phyloP scores from a whole-genome alignment of 208 protist species.

The Acanthamoeba healyi region DNA sequence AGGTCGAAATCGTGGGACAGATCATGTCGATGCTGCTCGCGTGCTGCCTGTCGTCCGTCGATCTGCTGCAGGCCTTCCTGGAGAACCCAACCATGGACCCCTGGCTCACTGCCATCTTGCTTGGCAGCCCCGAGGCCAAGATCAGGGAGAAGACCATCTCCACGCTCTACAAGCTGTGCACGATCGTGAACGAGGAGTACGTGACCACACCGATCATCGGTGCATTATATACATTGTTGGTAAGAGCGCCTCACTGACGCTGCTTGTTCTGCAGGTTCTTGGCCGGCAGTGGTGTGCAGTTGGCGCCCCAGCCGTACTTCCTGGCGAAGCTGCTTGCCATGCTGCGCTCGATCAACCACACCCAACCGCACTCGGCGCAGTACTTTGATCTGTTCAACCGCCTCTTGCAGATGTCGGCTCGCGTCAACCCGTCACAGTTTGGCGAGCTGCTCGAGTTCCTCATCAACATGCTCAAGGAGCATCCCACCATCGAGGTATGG shows the following conservation, averaged over 20 bases:
- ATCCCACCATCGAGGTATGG: slow-evolving; percentile 49
- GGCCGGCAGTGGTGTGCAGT: neutral
- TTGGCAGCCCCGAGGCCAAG: slow-evolving; percentile 1
- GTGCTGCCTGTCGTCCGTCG: slow-evolving; percentile 26
- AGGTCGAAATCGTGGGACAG: slow-evolving; percentile 28
- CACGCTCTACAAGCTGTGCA: slow-evolving; percentile 21
- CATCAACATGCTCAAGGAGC: neutral
- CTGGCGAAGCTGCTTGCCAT: slow-evolving; percentile 32
- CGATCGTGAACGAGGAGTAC: slow-evolving; percentile 18
- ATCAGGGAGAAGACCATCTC: slow-evolving; percentile 54
- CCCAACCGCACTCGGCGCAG: slow-evolving; percentile 3
- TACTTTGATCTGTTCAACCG: slow-evolving; percentile 55
- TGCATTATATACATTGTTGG: too few relatives aligned
- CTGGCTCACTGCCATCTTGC: slow-evolving; percentile 19
- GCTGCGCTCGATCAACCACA: slow-evolving; percentile 41
- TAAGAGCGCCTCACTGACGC: neutral
- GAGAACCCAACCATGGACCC: slow-evolving; percentile 23
- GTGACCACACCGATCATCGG: neutral
- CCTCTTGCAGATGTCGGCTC: slow-evolving; percentile 13
- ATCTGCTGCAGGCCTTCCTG: slow-evolving; percentile 52
- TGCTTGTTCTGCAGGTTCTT: slow-evolving; percentile 34
- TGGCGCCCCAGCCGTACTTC: slow-evolving; percentile 4
- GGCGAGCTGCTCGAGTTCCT: slow-evolving; percentile 11
- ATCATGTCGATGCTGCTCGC: slow-evolving; percentile 26
- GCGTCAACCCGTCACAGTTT: neutral